phyloP scores from a whole-genome alignment of 306 rosid species.

The Cicer pinnatifidum region DNA sequence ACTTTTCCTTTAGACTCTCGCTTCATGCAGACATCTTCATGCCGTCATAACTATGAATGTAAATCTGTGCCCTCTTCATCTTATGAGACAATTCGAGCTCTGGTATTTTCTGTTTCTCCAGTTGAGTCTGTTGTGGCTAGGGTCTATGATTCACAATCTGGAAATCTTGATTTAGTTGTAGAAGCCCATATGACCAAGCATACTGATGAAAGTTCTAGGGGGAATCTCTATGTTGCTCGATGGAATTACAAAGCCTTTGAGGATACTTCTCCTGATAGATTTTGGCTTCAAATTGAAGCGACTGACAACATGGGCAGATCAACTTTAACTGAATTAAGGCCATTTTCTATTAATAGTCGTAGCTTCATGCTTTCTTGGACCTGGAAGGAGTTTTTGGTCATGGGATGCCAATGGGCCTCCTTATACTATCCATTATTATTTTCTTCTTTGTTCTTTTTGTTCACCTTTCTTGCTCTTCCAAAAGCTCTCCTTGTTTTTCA shows the following conservation, averaged over 20 bases:
- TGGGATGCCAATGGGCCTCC: slow-evolving; percentile 91
- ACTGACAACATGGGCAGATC: slow-evolving; percentile 65
- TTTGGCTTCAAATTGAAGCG: slow-evolving; percentile 88
- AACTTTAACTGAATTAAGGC: slow-evolving; percentile 75
- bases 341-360: slow-evolving; percentile 85
- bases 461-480: slow-evolving; percentile 76
- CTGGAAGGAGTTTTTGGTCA: slow-evolving; percentile 85
- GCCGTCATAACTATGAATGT: slow-evolving; percentile 64
- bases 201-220: slow-evolving; percentile 60
- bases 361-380: slow-evolving; percentile 73
- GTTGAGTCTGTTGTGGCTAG: slow-evolving; percentile 66
- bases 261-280: slow-evolving; percentile 77
- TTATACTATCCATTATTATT: slow-evolving; percentile 77
- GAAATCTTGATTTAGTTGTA: slow-evolving; percentile 59
- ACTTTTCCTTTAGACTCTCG: slow-evolving; percentile 94
- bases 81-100: slow-evolving; percentile 71
- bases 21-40: slow-evolving; percentile 67
- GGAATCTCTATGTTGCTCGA: slow-evolving; percentile 71
- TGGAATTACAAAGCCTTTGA: slow-evolving; percentile 93
- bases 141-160: slow-evolving; percentile 71
- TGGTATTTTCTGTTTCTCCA: slow-evolving; percentile 77
- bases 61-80: slow-evolving; percentile 55
- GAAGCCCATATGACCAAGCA: slow-evolving; percentile 64
- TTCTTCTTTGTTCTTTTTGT: slow-evolving; percentile 56
- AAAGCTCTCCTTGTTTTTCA: slow-evolving; percentile 63